Evolutionary conservation across 768 basidiomycete species (phyloP).

Genomic region (Boletus bicolor): DNA sequence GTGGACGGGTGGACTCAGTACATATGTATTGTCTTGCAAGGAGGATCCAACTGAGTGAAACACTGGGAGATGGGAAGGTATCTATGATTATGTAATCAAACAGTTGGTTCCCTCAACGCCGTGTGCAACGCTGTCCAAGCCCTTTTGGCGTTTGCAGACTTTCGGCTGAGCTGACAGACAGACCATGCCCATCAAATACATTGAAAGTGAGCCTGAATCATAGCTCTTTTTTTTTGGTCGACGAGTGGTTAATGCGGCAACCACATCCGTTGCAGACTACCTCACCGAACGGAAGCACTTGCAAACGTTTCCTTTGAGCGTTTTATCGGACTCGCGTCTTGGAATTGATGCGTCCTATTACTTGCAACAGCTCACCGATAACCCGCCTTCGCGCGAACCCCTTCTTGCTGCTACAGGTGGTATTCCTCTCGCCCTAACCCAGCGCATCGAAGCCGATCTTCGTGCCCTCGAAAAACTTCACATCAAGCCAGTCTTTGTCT

Average conservation of each 20-base stretch:
- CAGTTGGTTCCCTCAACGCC: constrained; percentile 14
- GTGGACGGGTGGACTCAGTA: neutral
- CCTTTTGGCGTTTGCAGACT: neutral
- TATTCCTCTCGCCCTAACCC: constrained; percentile 81
- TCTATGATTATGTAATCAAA: constrained; percentile 28
- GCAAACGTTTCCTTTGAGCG: constrained; percentile 75
- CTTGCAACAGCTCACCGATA: constrained; percentile 73
- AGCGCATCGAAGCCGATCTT: constrained; percentile 88
- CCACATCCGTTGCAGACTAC: constrained; percentile 51
- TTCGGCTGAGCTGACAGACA: constrained; percentile 9
- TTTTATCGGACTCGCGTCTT: constrained; percentile 86
- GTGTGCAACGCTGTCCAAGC: constrained; percentile 24
- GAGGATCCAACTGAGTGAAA: neutral
- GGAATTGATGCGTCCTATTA: constrained; percentile 97
- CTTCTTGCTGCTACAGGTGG: constrained; percentile 94
- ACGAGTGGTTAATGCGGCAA: neutral
- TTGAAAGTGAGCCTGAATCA: constrained; percentile 59
- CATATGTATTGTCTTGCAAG: neutral
- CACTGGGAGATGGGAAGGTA: constrained; percentile 8
- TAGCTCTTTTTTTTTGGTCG: neutral
- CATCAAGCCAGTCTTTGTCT: constrained; percentile 99
- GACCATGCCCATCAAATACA: constrained; percentile 77
- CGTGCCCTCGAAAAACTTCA: constrained; percentile 84
- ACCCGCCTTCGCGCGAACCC: constrained; percentile 78
- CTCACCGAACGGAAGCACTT: constrained; percentile 86